Evolutionary conservation across 2,329 filamentous ascomycete species (phyloP), one percentile per base, ranked within the genome.

Genomic region (Verticillium zaregamsianum): DNA sequence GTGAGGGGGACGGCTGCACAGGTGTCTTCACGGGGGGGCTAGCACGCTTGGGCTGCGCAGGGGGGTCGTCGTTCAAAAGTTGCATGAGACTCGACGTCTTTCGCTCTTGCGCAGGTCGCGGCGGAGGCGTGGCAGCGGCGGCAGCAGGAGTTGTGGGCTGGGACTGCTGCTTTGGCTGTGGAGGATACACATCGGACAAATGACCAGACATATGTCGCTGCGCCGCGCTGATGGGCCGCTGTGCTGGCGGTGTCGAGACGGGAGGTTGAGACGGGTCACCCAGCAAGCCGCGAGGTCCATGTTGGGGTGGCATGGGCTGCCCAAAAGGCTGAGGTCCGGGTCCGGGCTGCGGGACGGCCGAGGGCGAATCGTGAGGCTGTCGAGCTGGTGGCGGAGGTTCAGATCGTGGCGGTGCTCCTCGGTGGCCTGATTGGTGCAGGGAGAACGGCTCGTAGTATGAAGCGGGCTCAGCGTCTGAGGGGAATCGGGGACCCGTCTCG

Each of bases 41-140:
- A 33, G 85, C 74, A 35, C 83, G 78, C 71, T 86, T 85, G 0
- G 76, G 75, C 58, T 78, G 75, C 6, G 79, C 74, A 3, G 75
- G 76, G 8, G 81, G 79, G 59, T 88, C 86, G 64, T 88, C 84
- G 66, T 87, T 87, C 3, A 89, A 76, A 63, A 89, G 72, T 0
- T 85, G 84, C 81, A 88, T 86, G 64, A 89, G 80, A 65, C 77
- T 88, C 15, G 85, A 87, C 8, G 81, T 86, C 74, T 88, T 88
- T n/a, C 82, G 79, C 66, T 84, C 82, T 2, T 74, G 71, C 3
- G 79, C 72, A 40, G 77, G 78, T 31, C 76, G 72, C 14, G 77
- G 70, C 7, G 73, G 66, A 49, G 81, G 70, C 45, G 78, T 72
- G 32, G 54, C 54, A 1, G 45, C 11, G 8, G 78, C 73, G 1